These are phyloP conservation scores for Mortierella sp. DNA, from an alignment of 371 early-diverging fungal species.

Conservation along the genomic window DNA sequence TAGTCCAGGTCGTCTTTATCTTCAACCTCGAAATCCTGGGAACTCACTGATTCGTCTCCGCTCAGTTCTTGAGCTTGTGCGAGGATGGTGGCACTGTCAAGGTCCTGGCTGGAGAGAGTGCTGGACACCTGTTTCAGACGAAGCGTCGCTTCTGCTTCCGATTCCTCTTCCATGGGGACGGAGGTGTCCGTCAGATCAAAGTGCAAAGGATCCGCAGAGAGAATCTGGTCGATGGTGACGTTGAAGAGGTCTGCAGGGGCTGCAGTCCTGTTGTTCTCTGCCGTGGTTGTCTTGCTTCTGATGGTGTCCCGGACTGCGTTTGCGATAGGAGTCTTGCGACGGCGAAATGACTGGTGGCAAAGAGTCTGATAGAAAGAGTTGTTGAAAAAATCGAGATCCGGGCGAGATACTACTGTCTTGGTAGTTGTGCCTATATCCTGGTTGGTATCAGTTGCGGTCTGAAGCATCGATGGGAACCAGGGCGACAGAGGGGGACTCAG, in stretches of 20 bases:
- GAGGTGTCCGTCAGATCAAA: background rate
- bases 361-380: constrained; percentile 38
- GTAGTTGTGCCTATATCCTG: too few species aligned
- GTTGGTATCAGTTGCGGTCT: background rate
- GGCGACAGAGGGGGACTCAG: constrained; percentile 38
- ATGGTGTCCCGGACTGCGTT: constrained; percentile 6
- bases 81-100: background rate
- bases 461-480: constrained; percentile 20
- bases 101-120: background rate
- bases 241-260: constrained; percentile 43
- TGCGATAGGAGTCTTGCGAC: background rate
- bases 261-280: constrained; percentile 21
- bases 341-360: background rate
- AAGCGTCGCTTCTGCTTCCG: too few species aligned
- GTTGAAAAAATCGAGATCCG: constrained; percentile 33
- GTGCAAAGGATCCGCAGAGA: constrained; percentile 26
- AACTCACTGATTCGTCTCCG: background rate
- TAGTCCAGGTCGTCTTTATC: constrained; percentile 9
- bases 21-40: background rate
- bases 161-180: too few species aligned
- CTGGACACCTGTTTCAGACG: too few species aligned
- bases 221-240: constrained; percentile 31
- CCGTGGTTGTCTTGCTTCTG: background rate
- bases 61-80: background rate
- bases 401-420: too few species aligned